These are phyloP conservation scores for Suhomyces bolitotheri DNA, from an alignment of 1,139 yeast species.

Conservation along the genomic window DNA sequence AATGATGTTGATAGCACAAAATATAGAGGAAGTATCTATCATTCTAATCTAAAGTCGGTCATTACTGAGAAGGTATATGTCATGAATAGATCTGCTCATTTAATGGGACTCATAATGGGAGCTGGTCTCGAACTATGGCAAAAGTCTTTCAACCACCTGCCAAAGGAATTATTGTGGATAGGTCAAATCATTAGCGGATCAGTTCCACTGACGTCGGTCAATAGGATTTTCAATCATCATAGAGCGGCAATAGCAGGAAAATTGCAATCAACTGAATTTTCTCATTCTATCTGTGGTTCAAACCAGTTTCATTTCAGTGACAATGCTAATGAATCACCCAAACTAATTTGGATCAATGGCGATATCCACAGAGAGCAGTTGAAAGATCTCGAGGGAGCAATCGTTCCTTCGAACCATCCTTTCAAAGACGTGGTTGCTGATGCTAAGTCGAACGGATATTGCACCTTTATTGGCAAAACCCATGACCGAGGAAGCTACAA, in stretches of 20 bases:
- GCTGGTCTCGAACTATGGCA: slow-evolving; percentile 14
- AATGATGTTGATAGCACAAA: slow-evolving; percentile 4
- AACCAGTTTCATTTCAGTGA: slow-evolving; percentile 15
- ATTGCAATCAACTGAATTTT: background rate
- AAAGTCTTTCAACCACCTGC: background rate
- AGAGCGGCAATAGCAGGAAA: slow-evolving; percentile 1
- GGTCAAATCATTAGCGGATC: slow-evolving; percentile 14
- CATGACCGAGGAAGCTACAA: slow-evolving; percentile 1
- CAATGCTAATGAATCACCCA: slow-evolving; percentile 5
- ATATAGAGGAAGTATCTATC: slow-evolving; percentile 6
- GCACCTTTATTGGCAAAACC: background rate
- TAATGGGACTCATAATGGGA: slow-evolving; percentile 12
- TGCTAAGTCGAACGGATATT: background rate
- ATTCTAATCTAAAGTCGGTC: slow-evolving; percentile 2
- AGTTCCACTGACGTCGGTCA: background rate
- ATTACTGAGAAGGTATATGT: slow-evolving; percentile 11
- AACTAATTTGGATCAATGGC: slow-evolving; percentile 13
- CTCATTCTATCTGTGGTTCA: slow-evolving; percentile 1
- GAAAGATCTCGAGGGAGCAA: slow-evolving; percentile 12
- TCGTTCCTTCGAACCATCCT: slow-evolving; percentile 15
- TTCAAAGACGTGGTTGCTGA: slow-evolving; percentile 13
- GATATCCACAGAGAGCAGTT: slow-evolving; percentile 4
- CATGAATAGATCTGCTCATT: slow-evolving; percentile 12
- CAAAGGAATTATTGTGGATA: slow-evolving; percentile 17
- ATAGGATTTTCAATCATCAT: background rate